A percentile compares a stretch with the other conserved stretches of the same genome.
Evolutionary conservation across 2,329 filamentous ascomycete species (phyloP).

Genomic region (Curvularia eragrostidis): DNA sequence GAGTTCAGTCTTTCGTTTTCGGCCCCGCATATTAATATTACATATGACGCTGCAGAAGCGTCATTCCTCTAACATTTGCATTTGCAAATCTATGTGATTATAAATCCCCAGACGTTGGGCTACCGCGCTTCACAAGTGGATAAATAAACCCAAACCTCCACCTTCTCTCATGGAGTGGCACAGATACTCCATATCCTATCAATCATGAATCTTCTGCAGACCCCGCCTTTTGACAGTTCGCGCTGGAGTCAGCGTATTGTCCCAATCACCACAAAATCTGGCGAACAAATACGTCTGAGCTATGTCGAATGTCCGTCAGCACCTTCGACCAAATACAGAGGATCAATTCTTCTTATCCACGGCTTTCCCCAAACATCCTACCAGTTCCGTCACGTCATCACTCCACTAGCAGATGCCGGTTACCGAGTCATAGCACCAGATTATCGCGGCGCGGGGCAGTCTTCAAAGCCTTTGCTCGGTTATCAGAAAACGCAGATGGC

Average conservation of each 20-base stretch:
- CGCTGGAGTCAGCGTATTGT: conserved; percentile 5
- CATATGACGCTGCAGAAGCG: conserved; percentile 5
- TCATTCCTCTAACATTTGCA: conserved; percentile 1
- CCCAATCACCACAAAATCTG: background rate
- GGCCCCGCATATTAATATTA: background rate
- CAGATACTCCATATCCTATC: background rate
- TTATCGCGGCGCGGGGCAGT: conserved; percentile 51
- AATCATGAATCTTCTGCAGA: background rate
- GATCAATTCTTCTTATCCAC: conserved; percentile 53
- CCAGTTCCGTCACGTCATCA: conserved; percentile 46
- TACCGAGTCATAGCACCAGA: conserved; percentile 53
- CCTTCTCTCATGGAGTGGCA: too few relatives aligned
- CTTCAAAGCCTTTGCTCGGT: conserved; percentile 46
- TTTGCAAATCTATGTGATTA: background rate
- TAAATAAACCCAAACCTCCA: background rate
- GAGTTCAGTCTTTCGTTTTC: background rate
- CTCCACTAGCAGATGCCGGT: conserved; percentile 42
- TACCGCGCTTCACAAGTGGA: background rate
- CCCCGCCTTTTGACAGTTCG: background rate
- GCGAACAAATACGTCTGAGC: conserved; percentile 1
- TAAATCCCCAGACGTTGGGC: background rate
- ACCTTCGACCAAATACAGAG: background rate
- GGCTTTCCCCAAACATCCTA: conserved; percentile 58
- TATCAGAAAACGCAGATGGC: conserved; percentile 54
- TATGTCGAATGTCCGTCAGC: background rate